Evolutionary conservation across 2,329 filamentous ascomycete species (phyloP).

Genomic region (Thelonectria olida): DNA sequence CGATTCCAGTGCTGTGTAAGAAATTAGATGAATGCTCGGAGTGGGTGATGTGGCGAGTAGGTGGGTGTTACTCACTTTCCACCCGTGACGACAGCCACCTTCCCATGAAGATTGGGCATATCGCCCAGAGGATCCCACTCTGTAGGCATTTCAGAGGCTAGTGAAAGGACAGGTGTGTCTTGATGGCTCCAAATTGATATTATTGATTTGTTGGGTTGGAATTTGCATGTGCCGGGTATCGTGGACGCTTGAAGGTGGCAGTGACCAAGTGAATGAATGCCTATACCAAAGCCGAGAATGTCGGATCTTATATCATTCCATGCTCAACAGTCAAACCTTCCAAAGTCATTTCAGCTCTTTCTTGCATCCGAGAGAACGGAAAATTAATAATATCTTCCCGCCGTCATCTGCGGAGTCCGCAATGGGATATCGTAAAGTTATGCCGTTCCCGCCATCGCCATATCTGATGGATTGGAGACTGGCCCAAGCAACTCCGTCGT

Average conservation of each 20-base stretch:
- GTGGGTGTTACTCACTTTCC: slow-evolving; percentile 1
- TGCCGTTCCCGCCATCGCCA: no score
- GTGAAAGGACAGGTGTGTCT: no score
- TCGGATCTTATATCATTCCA: neutral
- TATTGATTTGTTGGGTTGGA: no score
- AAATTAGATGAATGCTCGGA: neutral
- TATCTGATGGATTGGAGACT: no score
- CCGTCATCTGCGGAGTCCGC: neutral
- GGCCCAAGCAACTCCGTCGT: no score
- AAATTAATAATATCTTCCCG: neutral
- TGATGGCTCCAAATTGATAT: no score
- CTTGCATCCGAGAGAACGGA: neutral
- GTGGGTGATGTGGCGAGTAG: neutral
- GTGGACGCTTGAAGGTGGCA: no score
- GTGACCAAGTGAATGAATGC: no score
- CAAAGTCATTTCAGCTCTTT: neutral
- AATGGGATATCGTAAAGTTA: neutral
- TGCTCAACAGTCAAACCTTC: neutral
- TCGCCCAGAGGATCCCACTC: slow-evolving; percentile 6
- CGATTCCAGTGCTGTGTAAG: slow-evolving; percentile 9
- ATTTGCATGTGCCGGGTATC: no score
- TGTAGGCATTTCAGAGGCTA: neutral
- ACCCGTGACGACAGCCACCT: slow-evolving; percentile 9
- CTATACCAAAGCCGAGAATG: no score
- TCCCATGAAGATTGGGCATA: slow-evolving; percentile 1